Evolutionary conservation across 1,139 yeast genomes (phyloP), one percentile per base, ranked within the genome.

Genomic region (Saccharomyces hybrid): DNA sequence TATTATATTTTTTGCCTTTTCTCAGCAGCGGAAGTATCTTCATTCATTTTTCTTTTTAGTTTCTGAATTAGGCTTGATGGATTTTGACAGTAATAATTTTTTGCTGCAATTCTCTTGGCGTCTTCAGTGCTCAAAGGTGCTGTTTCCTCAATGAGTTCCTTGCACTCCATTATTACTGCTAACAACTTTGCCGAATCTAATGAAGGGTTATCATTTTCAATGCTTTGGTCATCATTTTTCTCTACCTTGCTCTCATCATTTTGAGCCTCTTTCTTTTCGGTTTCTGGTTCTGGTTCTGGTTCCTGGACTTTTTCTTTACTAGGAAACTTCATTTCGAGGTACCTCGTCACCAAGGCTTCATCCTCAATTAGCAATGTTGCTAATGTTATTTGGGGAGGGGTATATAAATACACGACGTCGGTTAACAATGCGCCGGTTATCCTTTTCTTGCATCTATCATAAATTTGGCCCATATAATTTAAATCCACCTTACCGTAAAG

Each of bases 351-450:
- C 31, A 87, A 70, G n/a, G 78, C 79, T 59, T 77, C 81, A 68
- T 90, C 87, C 25, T 78, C 80, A 51, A 78, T 77, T 69, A 84
- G 81, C 69, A 91, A 76, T 5, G 95, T 89, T 0, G 97, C 95
- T 54, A 93, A 73, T 0, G 98, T 96, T 42, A 93, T 87, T 64
- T 93, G 99, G 0, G 99, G 96, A 1, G 99, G 99, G 0, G 98
- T 84, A 69, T 75, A 93, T 32, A 83, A 73, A 63, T 89, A 91
- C 14, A 79, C 74, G 2, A 81, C 91, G 65, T 91, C 96, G 31
- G 95, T 83, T 48, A 87, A 73, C 50, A 90, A 69, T 0, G 87
- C 79, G 20, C 83, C 85, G 49, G 83, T 80, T 6, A 89, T 76
- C 71, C 84, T 73, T 32, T 74, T 76, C 61, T 85, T 81, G 2